Evolutionary conservation across 2,329 filamentous ascomycete genomes (phyloP), one percentile per base, ranked within the genome.

Genomic region (Meredithiella fracta): DNA sequence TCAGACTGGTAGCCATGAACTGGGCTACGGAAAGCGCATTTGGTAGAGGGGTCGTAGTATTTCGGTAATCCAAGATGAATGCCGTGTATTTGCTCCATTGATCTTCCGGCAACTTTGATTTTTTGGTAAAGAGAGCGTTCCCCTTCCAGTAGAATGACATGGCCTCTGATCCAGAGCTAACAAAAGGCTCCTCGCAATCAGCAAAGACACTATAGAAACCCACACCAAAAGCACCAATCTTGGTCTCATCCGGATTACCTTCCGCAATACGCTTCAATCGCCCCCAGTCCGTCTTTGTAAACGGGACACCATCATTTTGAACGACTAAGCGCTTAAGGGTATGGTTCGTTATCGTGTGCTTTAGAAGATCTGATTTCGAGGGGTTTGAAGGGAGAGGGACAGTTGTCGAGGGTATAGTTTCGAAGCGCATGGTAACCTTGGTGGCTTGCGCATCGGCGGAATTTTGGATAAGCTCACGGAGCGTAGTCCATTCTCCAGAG

Each of bases 61-160:
- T 96, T 64, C 92, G 79, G 68, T 97, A 96, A 65, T 97, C 90
- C 50, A 98, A 76, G 50, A 96, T 82, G 65, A 98, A 98, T n/a
- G 84, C 85, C 1, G 94, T 98, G 63, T 91, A 79, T 31, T 73
- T 73, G 56, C 75, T 84, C 15, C 74, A 70, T 64, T 88, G 76
- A 23, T 79, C 78, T 49, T 79, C 73, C 1, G 85, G 81, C 6
- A 96, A 70, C 61, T 82, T 81, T 22, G 92, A 76, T 62, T 88
- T 86, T 63, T 90, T 85, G 23, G 94, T 98, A 67, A 95, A 97
- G 1, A 98, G 76, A 3, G 88, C 87, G 67, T 97, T 97, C n/a
- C 86, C 90, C 68, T 96, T 97, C 94, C 92, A 98, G 72, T 96
- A 98, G 65, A 98, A 98, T 0, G 91, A 91, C 87, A 98, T 96